Conservation (phyloP, 2,329 filamentous ascomycete genomes). For the Alternaria longipes region DNA sequence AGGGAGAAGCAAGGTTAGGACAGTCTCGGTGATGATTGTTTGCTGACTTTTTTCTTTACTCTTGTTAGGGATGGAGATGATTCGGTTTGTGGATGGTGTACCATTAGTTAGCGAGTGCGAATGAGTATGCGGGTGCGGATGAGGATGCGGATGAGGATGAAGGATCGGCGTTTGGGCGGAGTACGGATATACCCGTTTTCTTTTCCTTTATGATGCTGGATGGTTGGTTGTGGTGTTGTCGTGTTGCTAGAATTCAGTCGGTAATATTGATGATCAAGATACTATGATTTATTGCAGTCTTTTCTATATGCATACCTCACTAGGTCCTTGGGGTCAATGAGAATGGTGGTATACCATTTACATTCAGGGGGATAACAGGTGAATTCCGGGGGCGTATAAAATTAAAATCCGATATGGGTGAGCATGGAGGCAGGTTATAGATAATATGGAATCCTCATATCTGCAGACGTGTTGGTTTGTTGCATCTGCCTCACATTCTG, state of each 20-base stretch:
- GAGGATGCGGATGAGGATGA: neutral
- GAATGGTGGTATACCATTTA: too few relatives aligned
- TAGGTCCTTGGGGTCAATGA: too few relatives aligned
- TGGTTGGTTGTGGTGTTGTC: neutral
- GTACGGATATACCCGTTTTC: conserved; percentile 1
- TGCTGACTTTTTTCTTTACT: neutral
- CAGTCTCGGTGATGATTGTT: neutral
- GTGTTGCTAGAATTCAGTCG: neutral
- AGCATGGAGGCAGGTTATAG: too few relatives aligned
- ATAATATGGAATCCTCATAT: too few relatives aligned
- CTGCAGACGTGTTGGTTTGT: too few relatives aligned
- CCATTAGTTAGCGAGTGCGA: neutral
- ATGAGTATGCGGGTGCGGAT: too few relatives aligned
- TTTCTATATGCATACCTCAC: too few relatives aligned
- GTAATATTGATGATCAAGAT: neutral
- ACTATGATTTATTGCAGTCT: too few relatives aligned
- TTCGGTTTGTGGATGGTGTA: neutral
- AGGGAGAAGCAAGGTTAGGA: neutral
- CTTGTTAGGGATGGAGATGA: neutral
- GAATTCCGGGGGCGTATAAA: rapidly evolving
- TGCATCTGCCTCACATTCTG: too few relatives aligned
- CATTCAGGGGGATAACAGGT: too few relatives aligned
- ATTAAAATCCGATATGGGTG: rapidly evolving
- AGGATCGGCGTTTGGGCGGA: neutral
- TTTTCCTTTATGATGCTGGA: neutral